phyloP scores from a whole-genome alignment of 768 basidiomycete species.

The Sporobolomyces phaffii region DNA sequence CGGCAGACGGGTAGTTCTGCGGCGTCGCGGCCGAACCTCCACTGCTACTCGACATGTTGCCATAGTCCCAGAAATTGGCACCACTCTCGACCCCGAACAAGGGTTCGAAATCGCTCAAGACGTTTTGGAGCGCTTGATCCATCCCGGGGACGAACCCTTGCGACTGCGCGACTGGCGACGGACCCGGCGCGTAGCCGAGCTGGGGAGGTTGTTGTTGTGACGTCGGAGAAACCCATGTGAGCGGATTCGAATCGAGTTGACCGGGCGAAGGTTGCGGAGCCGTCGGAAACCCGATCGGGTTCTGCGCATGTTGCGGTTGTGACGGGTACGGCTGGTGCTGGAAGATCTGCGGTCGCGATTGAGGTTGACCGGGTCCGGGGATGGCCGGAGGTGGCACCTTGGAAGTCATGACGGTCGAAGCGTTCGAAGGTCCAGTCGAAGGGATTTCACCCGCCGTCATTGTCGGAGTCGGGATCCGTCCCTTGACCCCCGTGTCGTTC shows the following conservation, averaged over 20 bases:
- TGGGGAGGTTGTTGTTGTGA: background rate
- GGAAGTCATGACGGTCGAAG: conserved; percentile 16
- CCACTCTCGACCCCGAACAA: conserved; percentile 26
- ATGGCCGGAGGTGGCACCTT: background rate
- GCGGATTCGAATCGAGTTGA: background rate
- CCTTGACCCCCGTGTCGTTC: conserved; percentile 31
- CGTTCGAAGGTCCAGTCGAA: conserved; percentile 4
- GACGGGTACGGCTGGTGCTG: background rate
- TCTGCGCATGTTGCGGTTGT: background rate
- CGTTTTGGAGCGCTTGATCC: conserved; percentile 28
- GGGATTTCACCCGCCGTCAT: conserved; percentile 9
- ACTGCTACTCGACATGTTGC: background rate
- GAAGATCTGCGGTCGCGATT: background rate
- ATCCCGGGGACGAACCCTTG: conserved; percentile 21
- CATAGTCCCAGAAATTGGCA: conserved; percentile 8
- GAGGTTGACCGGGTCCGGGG: background rate
- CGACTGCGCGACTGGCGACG: background rate
- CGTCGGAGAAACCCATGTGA: background rate
- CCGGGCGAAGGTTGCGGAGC: background rate
- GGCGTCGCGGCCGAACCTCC: conserved; percentile 10
- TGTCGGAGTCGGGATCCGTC: conserved; percentile 3
- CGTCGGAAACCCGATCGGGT: background rate
- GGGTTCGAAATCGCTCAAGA: conserved; percentile 36
- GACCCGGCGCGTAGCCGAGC: background rate
- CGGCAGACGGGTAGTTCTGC: background rate